Conservation (phyloP, 1,284 basidiomycete genomes). For the Fomitopsis betulina region DNA sequence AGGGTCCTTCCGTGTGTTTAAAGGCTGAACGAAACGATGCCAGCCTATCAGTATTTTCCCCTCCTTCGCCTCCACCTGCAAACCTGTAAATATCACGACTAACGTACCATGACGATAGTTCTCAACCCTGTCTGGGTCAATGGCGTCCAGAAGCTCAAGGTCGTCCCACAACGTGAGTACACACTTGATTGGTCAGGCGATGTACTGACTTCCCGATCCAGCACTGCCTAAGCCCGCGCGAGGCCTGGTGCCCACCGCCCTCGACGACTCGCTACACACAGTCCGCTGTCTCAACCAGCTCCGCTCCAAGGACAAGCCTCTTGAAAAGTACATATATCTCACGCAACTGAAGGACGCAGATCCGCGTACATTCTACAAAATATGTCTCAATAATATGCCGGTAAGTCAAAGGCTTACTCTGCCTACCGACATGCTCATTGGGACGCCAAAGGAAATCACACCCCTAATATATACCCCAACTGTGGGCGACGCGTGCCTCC, state of each 20-base stretch:
- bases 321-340: constrained; percentile 84
- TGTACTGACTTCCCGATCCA: constrained; percentile 20
- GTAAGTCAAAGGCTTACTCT: constrained; percentile 22
- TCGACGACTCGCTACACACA: constrained; percentile 51
- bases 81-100: not conserved
- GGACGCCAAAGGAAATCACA: constrained; percentile 53
- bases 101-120: constrained; percentile 50
- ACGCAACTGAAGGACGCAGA: constrained; percentile 70
- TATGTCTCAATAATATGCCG: constrained; percentile 64
- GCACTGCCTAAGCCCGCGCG: constrained; percentile 43
- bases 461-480: constrained; percentile 91
- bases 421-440: not conserved
- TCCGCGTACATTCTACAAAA: constrained; percentile 68
- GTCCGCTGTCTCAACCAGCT: constrained; percentile 65
- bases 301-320: constrained; percentile 64
- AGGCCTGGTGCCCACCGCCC: constrained; percentile 63
- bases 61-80: not conserved
- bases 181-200: not conserved
- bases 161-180: constrained; percentile 42
- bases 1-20: not conserved
- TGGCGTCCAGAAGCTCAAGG: constrained; percentile 62
- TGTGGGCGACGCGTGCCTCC: constrained; percentile 88
- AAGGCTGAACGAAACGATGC: not conserved
- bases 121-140: constrained; percentile 67
- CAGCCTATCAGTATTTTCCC: not conserved